phyloP scores from a whole-genome alignment of 345 rosid genomes.

The Rhodomyrtus tomentosa region DNA sequence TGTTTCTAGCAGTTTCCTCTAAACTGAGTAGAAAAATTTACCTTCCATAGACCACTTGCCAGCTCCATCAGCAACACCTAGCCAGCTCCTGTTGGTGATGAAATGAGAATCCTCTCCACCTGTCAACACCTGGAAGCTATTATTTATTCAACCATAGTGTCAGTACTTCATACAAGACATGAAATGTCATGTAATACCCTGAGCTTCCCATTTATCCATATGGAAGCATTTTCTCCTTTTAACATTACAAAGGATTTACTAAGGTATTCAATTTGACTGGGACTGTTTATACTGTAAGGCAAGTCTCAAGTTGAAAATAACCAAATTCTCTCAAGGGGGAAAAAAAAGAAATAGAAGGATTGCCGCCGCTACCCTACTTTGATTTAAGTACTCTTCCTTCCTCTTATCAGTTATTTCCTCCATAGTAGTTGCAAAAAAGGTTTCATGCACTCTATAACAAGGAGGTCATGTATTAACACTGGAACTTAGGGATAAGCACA shows the following conservation, averaged over 20 bases:
- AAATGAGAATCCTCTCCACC: conserved; percentile 81
- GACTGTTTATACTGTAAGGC: not conserved
- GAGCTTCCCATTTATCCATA: not conserved
- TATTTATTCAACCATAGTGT: conserved; percentile 39
- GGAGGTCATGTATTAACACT: not conserved
- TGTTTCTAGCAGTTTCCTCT: not conserved
- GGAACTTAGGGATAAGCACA: too few relatives aligned
- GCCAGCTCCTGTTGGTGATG: conserved; percentile 40
- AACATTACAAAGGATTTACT: not conserved
- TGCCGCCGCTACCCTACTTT: not conserved
- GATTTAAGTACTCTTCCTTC: not conserved
- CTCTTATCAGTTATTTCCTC: not conserved
- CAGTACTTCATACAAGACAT: not conserved
- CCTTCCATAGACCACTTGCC: conserved; percentile 73
- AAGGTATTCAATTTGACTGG: not conserved
- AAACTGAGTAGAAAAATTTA: conserved; percentile 4
- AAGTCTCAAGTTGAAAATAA: not conserved
- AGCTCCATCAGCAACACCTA: conserved; percentile 76
- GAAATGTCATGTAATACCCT: not conserved
- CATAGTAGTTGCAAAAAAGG: not conserved
- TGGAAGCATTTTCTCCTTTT: not conserved
- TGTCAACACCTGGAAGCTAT: conserved; percentile 82
- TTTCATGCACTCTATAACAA: not conserved
- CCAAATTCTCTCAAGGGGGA: not conserved
- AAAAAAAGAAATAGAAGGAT: not conserved